Evolutionary conservation across 495 filamentous ascomycete species (phyloP).

Genomic region (Venustampulla echinocandica): DNA sequence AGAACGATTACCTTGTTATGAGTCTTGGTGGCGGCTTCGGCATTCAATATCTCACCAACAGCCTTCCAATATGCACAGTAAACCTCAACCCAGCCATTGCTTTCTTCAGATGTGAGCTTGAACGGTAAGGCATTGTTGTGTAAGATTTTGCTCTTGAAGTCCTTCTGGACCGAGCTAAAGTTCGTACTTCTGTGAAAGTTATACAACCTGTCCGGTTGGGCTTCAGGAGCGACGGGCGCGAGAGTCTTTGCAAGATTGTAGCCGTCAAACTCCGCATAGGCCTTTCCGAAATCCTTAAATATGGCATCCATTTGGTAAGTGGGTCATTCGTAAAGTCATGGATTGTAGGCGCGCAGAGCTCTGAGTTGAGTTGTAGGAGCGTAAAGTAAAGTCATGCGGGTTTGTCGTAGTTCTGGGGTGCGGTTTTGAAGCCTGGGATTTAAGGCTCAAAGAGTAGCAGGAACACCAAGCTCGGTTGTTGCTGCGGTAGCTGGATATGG

Average conservation of each 20-base stretch:
- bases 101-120: slow-evolving; percentile 53
- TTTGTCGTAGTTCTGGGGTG: too few species aligned
- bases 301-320: slow-evolving; percentile 49
- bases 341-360: too few species aligned
- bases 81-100: slow-evolving; percentile 71
- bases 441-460: too few species aligned
- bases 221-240: slow-evolving; percentile 50
- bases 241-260: slow-evolving; percentile 60
- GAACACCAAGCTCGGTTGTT: not conserved
- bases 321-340: too few species aligned
- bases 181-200: slow-evolving; percentile 58
- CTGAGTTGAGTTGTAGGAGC: too few species aligned
- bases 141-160: slow-evolving; percentile 55
- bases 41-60: slow-evolving; percentile 54
- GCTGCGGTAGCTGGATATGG: slow-evolving; percentile 4
- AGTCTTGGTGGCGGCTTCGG: slow-evolving; percentile 35
- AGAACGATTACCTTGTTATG: slow-evolving; percentile 24
- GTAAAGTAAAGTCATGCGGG: too few species aligned
- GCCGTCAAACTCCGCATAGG: slow-evolving; percentile 48
- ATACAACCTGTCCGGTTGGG: slow-evolving; percentile 48
- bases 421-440: too few species aligned
- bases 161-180: slow-evolving; percentile 38
- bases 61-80: slow-evolving; percentile 79
- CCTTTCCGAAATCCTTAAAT: slow-evolving; percentile 52
- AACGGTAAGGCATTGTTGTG: slow-evolving; percentile 38